Evolutionary conservation across 116 monocot species (phyloP), one percentile per base, ranked within the genome.

Genomic region (Papilionanthe hybrid): DNA sequence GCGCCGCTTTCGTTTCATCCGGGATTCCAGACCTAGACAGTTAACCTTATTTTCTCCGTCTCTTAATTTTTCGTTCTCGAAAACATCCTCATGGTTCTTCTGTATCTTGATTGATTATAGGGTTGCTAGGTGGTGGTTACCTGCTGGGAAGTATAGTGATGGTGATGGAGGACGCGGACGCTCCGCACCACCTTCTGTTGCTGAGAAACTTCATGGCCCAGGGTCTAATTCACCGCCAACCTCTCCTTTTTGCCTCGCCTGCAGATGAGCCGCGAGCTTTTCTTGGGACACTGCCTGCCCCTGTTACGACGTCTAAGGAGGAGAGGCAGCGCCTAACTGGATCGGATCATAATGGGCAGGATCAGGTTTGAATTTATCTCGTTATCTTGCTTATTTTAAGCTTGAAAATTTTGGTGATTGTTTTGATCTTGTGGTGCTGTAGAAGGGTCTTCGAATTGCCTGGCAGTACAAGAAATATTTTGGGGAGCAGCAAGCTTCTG

Each of bases 391-490:
- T 29, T 72, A 1, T 58, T 63, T 75, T 18, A 43, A 0, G 1
- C 30, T 49, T 72, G 22, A 22, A 28, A 32, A 12, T 42, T 50
- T 30, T 30, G 8, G 13, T 74, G 42, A 37, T 29, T 79, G 77
- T 9, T 27, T 73, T 50, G 12, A 19, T 44, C 13, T 75, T 75
- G 12, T 27, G 12, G 23, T 79, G 78, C 71, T 75, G 85, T 85
- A 80, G 68, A 89, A 89, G 83, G 86, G 81, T 19, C 82, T 94
- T 82, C 84, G 94, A 77, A 97, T 97, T 63, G 97, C 97, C 5
- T 97, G 97, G 97, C 97, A 94, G 81, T 97, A 97, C 81, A 97
- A 89, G 88, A 97, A 97, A 79, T 97, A 97, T 47, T 92, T 97
- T 77, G 93, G 86, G 49, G 91, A 88, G 69, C 85, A 94, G 82